phyloP scores from a whole-genome alignment of 345 rosid genomes.

The Atalantia buxifolia region DNA sequence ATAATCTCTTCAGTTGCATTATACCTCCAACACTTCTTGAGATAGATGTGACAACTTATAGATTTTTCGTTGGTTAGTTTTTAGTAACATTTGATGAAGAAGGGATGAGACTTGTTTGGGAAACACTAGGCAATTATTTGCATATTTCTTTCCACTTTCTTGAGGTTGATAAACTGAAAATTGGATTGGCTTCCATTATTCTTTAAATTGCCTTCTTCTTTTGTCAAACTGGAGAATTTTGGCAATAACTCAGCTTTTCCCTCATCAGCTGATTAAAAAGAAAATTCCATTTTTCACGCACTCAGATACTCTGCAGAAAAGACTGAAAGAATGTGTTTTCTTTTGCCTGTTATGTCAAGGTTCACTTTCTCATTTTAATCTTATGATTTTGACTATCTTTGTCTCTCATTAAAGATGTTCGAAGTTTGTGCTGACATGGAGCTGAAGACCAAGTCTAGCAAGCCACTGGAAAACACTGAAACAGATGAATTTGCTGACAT shows the following conservation, averaged over 20 bases:
- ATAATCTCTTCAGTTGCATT: background rate
- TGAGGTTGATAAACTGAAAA: background rate
- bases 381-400: constrained; percentile 12
- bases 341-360: background rate
- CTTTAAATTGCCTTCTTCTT: background rate
- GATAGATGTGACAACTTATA: background rate
- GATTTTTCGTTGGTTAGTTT: background rate
- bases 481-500: constrained; percentile 54
- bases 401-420: constrained; percentile 55
- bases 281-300: background rate
- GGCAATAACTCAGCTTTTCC: background rate
- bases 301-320: background rate
- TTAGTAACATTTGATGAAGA: too few relatives aligned
- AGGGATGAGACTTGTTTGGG: background rate
- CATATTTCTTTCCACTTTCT: background rate
- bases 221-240: background rate
- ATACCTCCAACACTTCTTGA: background rate
- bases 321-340: background rate
- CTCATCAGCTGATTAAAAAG: background rate
- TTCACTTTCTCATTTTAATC: background rate
- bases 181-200: background rate
- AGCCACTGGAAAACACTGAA: constrained; percentile 40
- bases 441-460: constrained; percentile 41
- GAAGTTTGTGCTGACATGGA: constrained; percentile 66
- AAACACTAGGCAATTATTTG: background rate